phyloP scores from a whole-genome alignment of 257 asterid species.

The Plantago elongata region DNA sequence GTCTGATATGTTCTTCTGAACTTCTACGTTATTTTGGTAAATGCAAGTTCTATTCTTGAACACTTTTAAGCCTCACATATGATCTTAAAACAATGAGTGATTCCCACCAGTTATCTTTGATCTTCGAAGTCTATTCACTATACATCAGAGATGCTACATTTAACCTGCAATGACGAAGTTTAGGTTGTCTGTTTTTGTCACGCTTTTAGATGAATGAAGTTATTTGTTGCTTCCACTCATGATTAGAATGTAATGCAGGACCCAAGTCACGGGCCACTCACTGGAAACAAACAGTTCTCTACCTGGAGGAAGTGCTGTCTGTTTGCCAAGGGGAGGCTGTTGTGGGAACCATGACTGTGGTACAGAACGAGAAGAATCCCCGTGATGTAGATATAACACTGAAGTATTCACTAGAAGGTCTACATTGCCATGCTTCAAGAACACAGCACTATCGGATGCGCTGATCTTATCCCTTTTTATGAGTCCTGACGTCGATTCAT shows the following conservation, averaged over 20 bases:
- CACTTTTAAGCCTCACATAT: neutral
- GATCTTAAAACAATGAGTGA: neutral
- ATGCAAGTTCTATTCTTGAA: neutral
- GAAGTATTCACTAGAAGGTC: conserved; percentile 61
- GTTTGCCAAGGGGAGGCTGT: conserved; percentile 83
- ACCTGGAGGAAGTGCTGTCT: conserved; percentile 85
- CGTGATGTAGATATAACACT: conserved; percentile 86
- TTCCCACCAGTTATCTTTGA: no score
- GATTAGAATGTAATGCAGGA: conserved; percentile 32
- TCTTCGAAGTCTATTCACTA: no score
- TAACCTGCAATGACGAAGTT: no score
- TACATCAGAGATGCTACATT: no score
- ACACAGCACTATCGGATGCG: conserved; percentile 7
- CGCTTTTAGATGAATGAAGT: no score
- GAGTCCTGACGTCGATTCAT: neutral
- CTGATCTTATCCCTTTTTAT: neutral
- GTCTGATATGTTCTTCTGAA: conserved; percentile 28
- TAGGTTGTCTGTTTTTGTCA: no score
- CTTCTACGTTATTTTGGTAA: neutral
- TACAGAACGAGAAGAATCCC: conserved; percentile 88
- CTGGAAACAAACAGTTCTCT: conserved; percentile 94
- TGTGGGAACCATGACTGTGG: conserved; percentile 60
- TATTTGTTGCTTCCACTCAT: neutral
- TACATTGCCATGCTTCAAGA: conserved; percentile 13
- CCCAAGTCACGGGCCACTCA: conserved; percentile 89